Evolutionary conservation across 2,329 filamentous ascomycete species (phyloP), one percentile per base, ranked within the genome.

Genomic region (Aspergillus viridinutans): DNA sequence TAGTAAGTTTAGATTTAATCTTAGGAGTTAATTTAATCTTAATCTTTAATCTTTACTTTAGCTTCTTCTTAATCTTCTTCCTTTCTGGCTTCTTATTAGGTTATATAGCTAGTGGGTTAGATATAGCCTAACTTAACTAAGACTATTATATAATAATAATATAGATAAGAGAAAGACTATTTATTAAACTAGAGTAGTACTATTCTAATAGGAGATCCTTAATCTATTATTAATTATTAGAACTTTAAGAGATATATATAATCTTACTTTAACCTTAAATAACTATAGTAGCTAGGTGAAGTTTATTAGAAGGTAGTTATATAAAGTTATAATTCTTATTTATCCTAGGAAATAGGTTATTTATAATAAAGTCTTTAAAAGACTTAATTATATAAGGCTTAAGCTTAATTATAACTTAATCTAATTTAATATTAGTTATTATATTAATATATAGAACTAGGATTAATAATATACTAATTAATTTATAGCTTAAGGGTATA

Each of bases 11-110:
- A 12, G 17, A 40, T n/a, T 40, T 40, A 40, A 40, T 40, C 35
- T 40, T 1, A 40, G 35, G 35, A 40, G 12, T 40, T 40, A 6
- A 5, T n/a, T n/a, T 5, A n/a, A 3, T n/a, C 35, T 40, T 40
- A n/a, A 40, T 5, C 17, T 40, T 40, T 14, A 3, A 40, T 5
- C 1, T 40, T 12, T 40, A 6, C 42, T 50, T 40, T 56, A 54
- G 55, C 55, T 54, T 49, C 49, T 53, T 58, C 52, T 57, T 53
- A 61, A 60, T 58, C 43, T 29, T 35, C 55, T 56, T 55, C 57
- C 56, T 61, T 56, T 61, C 56, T 54, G 53, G 57, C 52, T 52
- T 42, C 32, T 57, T 48, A 52, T 57, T 45, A 49, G 35, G 3
- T n/a, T 40, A 6, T n/a, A 6, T 40, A 40, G 10, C 1, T 40